Percentiles rank a stretch among this genome's conserved stretches.
Evolutionary conservation across 768 basidiomycete species (phyloP).

Genomic region (Lepiota venenata): DNA sequence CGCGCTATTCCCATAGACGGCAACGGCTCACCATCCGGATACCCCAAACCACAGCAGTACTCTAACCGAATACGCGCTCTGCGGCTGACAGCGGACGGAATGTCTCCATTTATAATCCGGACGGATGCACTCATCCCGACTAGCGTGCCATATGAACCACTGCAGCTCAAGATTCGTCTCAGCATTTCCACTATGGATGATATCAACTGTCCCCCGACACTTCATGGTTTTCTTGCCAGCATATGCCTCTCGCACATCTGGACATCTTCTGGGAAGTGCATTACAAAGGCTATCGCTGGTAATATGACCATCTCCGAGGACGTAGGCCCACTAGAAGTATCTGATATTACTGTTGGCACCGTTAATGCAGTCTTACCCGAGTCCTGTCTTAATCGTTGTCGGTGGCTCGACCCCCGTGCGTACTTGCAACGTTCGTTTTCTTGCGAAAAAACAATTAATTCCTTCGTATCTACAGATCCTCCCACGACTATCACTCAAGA

Average conservation of each 20-base stretch:
- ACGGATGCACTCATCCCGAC: conserved; percentile 45
- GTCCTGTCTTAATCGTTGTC: conserved; percentile 59
- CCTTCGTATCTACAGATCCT: conserved; percentile 36
- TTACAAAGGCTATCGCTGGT: conserved; percentile 56
- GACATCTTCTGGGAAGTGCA: conserved; percentile 53
- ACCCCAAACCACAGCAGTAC: conserved; percentile 16
- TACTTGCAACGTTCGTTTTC: conserved; percentile 18
- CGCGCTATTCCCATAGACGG: conserved; percentile 22
- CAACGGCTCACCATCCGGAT: conserved; percentile 28
- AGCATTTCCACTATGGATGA: conserved; percentile 54
- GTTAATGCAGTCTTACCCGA: conserved; percentile 63
- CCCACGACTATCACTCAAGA: conserved; percentile 66
- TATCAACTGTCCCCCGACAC: conserved; percentile 46
- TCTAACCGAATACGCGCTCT: conserved; percentile 37
- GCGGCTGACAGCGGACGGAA: conserved; percentile 63
- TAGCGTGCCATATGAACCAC: conserved; percentile 6
- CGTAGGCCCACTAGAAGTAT: conserved; percentile 45
- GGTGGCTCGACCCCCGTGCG: conserved; percentile 70
- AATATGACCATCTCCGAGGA: conserved; percentile 53
- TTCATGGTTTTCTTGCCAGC: conserved; percentile 62
- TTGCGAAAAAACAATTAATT: conserved; percentile 21
- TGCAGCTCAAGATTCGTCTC: conserved; percentile 52
- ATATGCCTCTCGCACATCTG: conserved; percentile 54
- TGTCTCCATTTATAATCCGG: conserved; percentile 59
- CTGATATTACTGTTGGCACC: conserved; percentile 44